phyloP scores from a whole-genome alignment of 2,329 filamentous ascomycete species.

The Ceratocystis smalleyi region DNA sequence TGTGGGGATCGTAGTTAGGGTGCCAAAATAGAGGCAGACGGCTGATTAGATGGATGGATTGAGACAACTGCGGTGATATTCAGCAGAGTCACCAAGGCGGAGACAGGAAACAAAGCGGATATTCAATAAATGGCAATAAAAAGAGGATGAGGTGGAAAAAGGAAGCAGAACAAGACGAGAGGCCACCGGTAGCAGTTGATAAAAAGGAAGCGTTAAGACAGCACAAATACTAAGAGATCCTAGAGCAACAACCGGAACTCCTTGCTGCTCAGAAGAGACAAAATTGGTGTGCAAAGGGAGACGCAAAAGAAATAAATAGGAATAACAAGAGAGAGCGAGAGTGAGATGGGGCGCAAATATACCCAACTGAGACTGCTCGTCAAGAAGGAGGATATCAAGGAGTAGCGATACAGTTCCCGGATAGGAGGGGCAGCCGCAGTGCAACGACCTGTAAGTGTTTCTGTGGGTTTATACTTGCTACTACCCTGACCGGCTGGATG shows the following conservation, averaged over 20 bases:
- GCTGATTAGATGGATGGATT: neutral
- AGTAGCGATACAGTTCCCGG: neutral
- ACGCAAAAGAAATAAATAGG: neutral
- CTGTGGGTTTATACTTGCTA: neutral
- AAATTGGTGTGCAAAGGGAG: neutral
- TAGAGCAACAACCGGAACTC: neutral
- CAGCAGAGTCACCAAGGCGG: constrained; percentile 3
- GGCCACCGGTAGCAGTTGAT: neutral
- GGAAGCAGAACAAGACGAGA: neutral
- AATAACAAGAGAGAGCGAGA: neutral
- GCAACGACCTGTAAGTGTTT: neutral
- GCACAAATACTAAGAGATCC: neutral
- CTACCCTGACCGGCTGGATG: neutral
- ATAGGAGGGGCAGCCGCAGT: neutral
- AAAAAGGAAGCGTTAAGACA: constrained; percentile 4
- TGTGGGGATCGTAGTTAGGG: neutral
- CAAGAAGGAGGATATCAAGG: neutral
- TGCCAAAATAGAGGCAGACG: neutral
- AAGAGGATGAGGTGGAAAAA: neutral
- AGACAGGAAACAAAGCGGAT: neutral
- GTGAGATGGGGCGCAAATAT: neutral
- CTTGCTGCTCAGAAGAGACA: neutral
- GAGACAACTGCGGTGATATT: neutral
- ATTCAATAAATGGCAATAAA: neutral
- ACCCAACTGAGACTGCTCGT: constrained; percentile 1